Evolutionary conservation across 345 rosid genomes (phyloP), one percentile per base, ranked within the genome.

Genomic region (Salix koriyanagi): DNA sequence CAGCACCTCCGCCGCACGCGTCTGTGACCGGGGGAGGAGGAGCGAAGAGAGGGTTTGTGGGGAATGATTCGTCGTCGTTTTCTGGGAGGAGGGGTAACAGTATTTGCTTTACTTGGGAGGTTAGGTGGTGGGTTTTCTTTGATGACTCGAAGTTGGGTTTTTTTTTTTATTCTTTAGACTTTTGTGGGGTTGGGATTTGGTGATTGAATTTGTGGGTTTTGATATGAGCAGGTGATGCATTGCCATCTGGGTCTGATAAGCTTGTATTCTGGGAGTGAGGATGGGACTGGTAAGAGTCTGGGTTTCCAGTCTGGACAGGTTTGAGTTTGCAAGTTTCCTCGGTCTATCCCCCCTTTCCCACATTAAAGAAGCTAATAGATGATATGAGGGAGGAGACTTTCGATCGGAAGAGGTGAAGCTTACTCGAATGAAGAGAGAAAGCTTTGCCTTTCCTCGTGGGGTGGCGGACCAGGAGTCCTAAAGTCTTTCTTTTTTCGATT

Each of bases 191-290:
- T 2, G 30, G 30, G 3, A 2, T 30, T 30, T 32, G 30, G 52
- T 56, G 32, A 21, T 19, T 72, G 77, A 50, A 48, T 70, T 52
- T 37, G 10, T 37, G 25, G 25, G 8, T 69, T 58, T 68, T 30
- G 32, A 30, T n/a, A n/a, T n/a, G n/a, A n/a, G n/a, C n/a, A n/a
- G n/a, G n/a, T n/a, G n/a, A n/a, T n/a, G 92, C 97, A 10, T 74
- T 92, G 79, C 97, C 98, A 46, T 80, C 93, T 7, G 97, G 91
- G 7, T 91, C 93, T 12, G 91, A 90, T 87, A 90, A 91, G 86
- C 97, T 96, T 82, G 37, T 96, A 89, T 76, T 86, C 99, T 0
- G 97, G 95, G 46, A 88, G 97, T 80, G 85, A 90, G 81, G 98
- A 96, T 79, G 97, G 87, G 82, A 87, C 97, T 19, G 86, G 91